Conservation (phyloP, 2,329 filamentous ascomycete genomes). For the Talaromyces marneffei region DNA sequence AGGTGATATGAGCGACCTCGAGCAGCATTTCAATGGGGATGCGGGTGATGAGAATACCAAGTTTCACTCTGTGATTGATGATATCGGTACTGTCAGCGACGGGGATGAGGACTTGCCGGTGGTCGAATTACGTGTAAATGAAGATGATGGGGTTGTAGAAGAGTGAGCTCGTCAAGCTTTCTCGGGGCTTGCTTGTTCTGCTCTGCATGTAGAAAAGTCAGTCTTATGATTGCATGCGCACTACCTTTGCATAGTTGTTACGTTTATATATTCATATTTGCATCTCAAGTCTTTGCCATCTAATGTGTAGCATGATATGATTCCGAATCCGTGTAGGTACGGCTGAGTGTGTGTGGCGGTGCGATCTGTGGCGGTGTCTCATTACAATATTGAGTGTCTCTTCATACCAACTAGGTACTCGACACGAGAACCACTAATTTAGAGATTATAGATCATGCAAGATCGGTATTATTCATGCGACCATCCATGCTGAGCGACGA, state of each 20-base stretch:
- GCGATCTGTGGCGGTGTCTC: not conserved
- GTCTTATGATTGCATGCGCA: not conserved
- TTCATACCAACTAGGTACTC: no score
- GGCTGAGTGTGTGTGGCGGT: no score
- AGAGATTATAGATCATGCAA: not conserved
- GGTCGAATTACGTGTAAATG: slow-evolving; percentile 36
- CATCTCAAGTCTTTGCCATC: not conserved
- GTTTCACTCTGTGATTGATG: slow-evolving; percentile 7
- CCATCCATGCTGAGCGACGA: not conserved
- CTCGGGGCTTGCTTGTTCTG: not conserved
- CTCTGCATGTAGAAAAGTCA: slow-evolving; percentile 1
- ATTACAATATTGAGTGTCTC: no score
- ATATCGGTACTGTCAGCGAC: slow-evolving; percentile 18
- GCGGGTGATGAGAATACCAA: slow-evolving; percentile 17
- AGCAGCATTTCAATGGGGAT: slow-evolving; percentile 19
- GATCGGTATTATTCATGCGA: not conserved
- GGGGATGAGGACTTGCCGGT: slow-evolving; percentile 38
- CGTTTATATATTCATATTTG: not conserved
- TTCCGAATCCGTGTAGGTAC: no score
- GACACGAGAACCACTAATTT: not conserved
- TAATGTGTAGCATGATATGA: not conserved
- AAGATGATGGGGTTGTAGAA: slow-evolving; percentile 26
- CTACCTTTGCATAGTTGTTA: not conserved
- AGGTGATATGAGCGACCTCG: slow-evolving; percentile 26
- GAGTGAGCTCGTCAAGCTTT: not conserved